phyloP scores from a whole-genome alignment of 139 green algal genomes.

The Micractinium sp. region DNA sequence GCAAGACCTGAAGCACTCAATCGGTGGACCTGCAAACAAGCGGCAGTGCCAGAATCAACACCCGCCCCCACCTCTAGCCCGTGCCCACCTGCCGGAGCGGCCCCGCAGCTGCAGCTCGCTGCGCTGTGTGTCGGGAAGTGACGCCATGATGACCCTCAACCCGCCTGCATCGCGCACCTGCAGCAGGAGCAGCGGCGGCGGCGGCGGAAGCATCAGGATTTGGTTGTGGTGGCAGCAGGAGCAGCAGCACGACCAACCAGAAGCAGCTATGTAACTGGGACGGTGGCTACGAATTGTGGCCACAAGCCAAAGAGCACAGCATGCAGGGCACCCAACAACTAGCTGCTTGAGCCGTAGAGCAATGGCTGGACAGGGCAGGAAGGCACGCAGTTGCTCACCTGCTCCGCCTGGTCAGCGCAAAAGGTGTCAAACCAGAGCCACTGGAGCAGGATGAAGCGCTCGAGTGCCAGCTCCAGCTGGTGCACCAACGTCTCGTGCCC shows the following conservation, averaged over 20 bases:
- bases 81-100: conserved; percentile 52
- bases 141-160: conserved; percentile 75
- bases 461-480: neutral
- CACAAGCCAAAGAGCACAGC: too few species aligned
- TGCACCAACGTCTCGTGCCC: neutral
- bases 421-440: conserved; percentile 76
- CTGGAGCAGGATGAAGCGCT: conserved; percentile 54
- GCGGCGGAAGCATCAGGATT: neutral
- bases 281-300: too few species aligned
- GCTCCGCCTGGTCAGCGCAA: conserved; percentile 26
- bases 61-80: too few species aligned
- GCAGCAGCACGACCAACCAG: too few species aligned
- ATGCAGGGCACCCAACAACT: too few species aligned
- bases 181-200: neutral
- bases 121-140: conserved; percentile 55
- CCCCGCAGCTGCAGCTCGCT: conserved; percentile 79
- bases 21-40: neutral
- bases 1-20: neutral
- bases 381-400: neutral
- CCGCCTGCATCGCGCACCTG: conserved; percentile 68
- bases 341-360: neutral
- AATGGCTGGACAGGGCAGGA: too few species aligned
- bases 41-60: neutral
- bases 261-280: too few species aligned
- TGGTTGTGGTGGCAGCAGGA: too few species aligned